These are phyloP conservation scores for Falciphora oryzae DNA, from an alignment of 2,329 filamentous ascomycete species.

Conservation along the genomic window DNA sequence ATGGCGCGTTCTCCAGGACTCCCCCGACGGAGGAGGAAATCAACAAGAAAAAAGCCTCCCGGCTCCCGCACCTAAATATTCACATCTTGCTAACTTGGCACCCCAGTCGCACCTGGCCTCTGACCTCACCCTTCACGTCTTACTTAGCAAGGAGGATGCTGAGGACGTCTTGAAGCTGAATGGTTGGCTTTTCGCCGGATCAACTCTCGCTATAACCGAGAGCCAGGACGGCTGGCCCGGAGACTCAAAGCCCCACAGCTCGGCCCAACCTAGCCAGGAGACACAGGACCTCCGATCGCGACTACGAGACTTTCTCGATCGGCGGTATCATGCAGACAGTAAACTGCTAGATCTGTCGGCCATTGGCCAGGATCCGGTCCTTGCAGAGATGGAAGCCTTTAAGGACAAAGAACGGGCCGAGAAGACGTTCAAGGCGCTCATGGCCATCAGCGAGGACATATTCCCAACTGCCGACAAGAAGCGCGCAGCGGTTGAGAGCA, in stretches of 20 bases:
- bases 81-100: slow-evolving; percentile 60
- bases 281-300: slow-evolving; percentile 60
- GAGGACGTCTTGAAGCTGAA: slow-evolving; percentile 63
- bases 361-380: slow-evolving; percentile 64
- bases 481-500: slow-evolving; percentile 71
- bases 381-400: slow-evolving; percentile 72
- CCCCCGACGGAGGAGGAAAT: not conserved
- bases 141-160: slow-evolving; percentile 57
- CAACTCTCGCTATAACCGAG: slow-evolving; percentile 50
- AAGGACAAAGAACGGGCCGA: slow-evolving; percentile 62
- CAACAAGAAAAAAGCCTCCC: not conserved
- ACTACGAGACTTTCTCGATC: slow-evolving; percentile 64
- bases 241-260: slow-evolving; percentile 22
- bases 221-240: slow-evolving; percentile 34
- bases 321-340: slow-evolving; percentile 63
- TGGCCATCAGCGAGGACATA: slow-evolving; percentile 74
- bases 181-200: slow-evolving; percentile 62
- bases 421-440: slow-evolving; percentile 89
- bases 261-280: slow-evolving; percentile 40
- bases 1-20: not conserved
- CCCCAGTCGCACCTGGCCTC: slow-evolving; percentile 62
- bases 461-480: slow-evolving; percentile 70
- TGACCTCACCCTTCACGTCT: slow-evolving; percentile 60
- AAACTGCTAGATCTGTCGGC: slow-evolving; percentile 82
- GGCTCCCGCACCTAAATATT: too few species aligned